Percentiles rank a stretch among this genome's conserved stretches.
phyloP scores from a whole-genome alignment of 2,329 filamentous ascomycete species.

The Nannizzia gypsea region DNA sequence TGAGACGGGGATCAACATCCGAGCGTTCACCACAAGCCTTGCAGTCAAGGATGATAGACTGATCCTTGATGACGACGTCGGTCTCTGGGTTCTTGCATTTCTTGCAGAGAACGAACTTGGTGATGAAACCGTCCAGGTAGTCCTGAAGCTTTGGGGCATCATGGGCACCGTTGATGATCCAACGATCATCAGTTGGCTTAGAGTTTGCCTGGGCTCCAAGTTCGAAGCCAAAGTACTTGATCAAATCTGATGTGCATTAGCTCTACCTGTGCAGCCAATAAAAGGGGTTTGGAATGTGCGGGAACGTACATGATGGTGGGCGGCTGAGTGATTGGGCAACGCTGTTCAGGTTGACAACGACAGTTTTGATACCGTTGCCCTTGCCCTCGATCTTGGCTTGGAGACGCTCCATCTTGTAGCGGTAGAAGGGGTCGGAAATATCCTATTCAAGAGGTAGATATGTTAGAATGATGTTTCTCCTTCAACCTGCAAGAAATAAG shows the following conservation, averaged over 20 bases:
- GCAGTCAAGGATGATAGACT: slow-evolving; percentile 85
- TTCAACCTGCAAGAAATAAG: neutral
- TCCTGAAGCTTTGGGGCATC: slow-evolving; percentile 93
- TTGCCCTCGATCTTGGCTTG: slow-evolving; percentile 99
- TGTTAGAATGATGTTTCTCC: neutral
- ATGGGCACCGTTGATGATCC: slow-evolving; percentile 99
- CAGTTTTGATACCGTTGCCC: slow-evolving; percentile 98
- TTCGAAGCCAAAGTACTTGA: slow-evolving; percentile 99
- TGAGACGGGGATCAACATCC: slow-evolving; percentile 82
- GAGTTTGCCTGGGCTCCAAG: slow-evolving; percentile 97
- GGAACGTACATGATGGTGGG: slow-evolving; percentile 58
- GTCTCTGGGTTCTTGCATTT: slow-evolving; percentile 99
- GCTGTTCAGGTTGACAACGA: slow-evolving; percentile 91
- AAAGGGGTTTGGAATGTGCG: neutral
- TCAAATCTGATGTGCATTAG: slow-evolving; percentile 49
- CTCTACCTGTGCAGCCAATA: slow-evolving; percentile 4
- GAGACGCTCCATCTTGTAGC: slow-evolving; percentile 99
- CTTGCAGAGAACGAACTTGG: slow-evolving; percentile 98
- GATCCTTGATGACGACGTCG: slow-evolving; percentile 88
- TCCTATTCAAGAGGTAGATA: slow-evolving; percentile 38
- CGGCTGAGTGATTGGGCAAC: slow-evolving; percentile 86
- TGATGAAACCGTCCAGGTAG: slow-evolving; percentile 95
- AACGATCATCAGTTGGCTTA: slow-evolving; percentile 92
- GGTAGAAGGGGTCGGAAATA: slow-evolving; percentile 97
- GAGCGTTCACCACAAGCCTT: slow-evolving; percentile 94